Conservation (phyloP, 2,329 filamentous ascomycete species). For the Dothiorella sarmentorum region DNA sequence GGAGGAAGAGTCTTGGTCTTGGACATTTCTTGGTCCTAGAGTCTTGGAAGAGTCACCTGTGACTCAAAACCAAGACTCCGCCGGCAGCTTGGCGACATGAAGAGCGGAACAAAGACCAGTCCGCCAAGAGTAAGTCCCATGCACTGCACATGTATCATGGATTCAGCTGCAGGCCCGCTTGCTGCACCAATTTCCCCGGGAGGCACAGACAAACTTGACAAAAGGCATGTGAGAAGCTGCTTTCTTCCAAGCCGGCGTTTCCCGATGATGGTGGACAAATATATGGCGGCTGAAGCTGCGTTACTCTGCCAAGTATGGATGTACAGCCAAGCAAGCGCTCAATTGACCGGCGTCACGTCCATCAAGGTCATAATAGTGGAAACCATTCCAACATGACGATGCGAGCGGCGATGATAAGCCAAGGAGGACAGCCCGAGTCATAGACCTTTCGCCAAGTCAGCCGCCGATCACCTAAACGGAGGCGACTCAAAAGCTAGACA, state of each 20-base stretch:
- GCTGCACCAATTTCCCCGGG: too few species aligned
- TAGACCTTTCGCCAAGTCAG: not conserved
- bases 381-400: not conserved
- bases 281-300: not conserved
- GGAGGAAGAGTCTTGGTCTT: not conserved
- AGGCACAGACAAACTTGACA: too few species aligned
- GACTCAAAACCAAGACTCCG: not conserved
- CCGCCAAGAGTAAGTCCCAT: not conserved
- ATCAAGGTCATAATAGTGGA: not conserved
- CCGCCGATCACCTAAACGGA: too few species aligned
- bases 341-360: not conserved
- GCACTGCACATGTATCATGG: too few species aligned
- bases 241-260: not conserved
- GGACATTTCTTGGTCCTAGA: not conserved
- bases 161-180: too few species aligned
- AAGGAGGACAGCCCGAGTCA: too few species aligned
- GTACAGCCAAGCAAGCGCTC: not conserved
- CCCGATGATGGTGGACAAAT: not conserved
- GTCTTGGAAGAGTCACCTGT: slow-evolving; percentile 8
- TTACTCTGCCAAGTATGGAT: not conserved
- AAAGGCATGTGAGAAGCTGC: too few species aligned
- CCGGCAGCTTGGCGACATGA: not conserved
- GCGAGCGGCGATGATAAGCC: too few species aligned
- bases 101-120: not conserved
- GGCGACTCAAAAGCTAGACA: too few species aligned